Evolutionary conservation across 768 basidiomycete genomes (phyloP).

Genomic region (Crassisporium funariophilum): DNA sequence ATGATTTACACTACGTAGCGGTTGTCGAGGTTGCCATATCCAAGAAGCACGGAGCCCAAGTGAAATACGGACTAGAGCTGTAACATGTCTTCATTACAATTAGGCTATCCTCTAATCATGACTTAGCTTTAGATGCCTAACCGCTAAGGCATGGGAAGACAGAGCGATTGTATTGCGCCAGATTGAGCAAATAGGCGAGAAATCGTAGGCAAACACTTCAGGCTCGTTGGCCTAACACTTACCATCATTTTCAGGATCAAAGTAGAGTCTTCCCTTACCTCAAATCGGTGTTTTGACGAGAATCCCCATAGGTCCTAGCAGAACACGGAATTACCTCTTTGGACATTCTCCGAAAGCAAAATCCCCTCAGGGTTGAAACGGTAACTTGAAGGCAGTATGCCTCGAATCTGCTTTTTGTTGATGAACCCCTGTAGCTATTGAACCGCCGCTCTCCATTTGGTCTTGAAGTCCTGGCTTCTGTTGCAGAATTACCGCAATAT

Average conservation of each 20-base stretch:
- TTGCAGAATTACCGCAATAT: conserved; percentile 69
- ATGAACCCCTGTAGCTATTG: conserved; percentile 50
- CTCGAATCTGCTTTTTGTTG: not conserved
- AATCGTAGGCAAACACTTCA: conserved; percentile 60
- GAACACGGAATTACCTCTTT: conserved; percentile 71
- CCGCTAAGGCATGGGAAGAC: conserved; percentile 92
- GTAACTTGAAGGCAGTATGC: conserved; percentile 48
- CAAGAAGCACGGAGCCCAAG: conserved; percentile 63
- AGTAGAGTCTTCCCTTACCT: conserved; percentile 17
- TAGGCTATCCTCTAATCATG: conserved; percentile 1
- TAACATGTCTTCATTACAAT: conserved; percentile 28
- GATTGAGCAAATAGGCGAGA: conserved; percentile 88
- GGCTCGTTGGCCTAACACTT: not conserved
- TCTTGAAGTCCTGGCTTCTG: conserved; percentile 60
- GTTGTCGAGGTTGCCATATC: conserved; percentile 76
- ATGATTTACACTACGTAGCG: conserved; percentile 49
- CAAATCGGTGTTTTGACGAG: not conserved
- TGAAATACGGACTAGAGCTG: conserved; percentile 79
- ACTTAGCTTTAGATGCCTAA: conserved; percentile 69
- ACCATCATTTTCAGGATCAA: conserved; percentile 28
- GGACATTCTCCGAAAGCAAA: conserved; percentile 53
- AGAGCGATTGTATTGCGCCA: conserved; percentile 83
- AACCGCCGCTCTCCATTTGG: conserved; percentile 80
- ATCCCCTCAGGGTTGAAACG: conserved; percentile 63
- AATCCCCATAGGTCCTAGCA: conserved; percentile 59